phyloP scores from a whole-genome alignment of 116 monocot species.

The Phalaenopsis hybrid region DNA sequence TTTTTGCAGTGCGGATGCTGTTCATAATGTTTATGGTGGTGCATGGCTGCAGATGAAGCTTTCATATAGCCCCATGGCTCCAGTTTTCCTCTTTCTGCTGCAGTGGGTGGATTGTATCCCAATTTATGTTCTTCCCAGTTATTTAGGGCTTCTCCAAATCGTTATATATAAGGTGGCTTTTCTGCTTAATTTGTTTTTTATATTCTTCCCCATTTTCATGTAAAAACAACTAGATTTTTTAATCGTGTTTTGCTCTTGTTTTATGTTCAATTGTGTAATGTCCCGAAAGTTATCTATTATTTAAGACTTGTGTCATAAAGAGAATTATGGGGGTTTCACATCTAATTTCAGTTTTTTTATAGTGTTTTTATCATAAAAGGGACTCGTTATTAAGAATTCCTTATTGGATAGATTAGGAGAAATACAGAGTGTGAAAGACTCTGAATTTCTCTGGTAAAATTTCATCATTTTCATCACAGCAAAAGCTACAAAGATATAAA shows the following conservation, averaged over 20 bases:
- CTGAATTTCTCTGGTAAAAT: no score
- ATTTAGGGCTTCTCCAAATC: slow-evolving; percentile 70
- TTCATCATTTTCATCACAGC: no score
- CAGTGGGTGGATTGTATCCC: slow-evolving; percentile 64
- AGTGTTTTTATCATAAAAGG: background rate
- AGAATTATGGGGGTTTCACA: no score
- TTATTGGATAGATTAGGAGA: no score
- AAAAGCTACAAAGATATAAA: no score
- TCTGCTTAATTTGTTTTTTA: background rate
- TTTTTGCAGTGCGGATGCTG: slow-evolving; percentile 59
- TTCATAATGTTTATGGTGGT: slow-evolving; percentile 72
- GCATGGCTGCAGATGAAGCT: slow-evolving; percentile 85
- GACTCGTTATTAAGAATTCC: no score
- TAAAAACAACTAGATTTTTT: background rate
- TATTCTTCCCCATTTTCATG: background rate
- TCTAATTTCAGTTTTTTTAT: no score
- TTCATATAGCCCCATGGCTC: slow-evolving; percentile 65
- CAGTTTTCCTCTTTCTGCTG: slow-evolving; percentile 57
- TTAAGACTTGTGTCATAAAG: no score
- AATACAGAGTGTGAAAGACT: no score
- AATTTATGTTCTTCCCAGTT: slow-evolving; percentile 57
- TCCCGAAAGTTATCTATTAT: no score
- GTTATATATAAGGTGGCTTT: slow-evolving; percentile 70
- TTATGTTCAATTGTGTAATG: no score
- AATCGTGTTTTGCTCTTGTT: background rate